These are phyloP conservation scores for Plantago ovata DNA, from an alignment of 257 asterid genomes.

Conservation along the genomic window DNA sequence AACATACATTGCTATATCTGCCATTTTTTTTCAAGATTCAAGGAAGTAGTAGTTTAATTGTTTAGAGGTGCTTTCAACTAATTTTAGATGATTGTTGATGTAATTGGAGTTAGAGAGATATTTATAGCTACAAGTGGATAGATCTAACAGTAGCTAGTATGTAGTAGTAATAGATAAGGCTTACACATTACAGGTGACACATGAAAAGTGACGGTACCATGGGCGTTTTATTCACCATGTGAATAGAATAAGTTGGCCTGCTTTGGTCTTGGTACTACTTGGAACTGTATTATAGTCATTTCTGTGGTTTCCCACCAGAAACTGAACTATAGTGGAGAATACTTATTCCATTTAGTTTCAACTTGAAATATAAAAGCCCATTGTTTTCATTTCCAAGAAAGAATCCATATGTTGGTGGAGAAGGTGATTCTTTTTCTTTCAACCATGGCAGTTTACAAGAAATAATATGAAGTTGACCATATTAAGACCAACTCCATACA, in stretches of 20 bases:
- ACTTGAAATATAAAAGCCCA: background rate
- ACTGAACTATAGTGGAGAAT: too few relatives aligned
- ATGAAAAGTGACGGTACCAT: constrained; percentile 4
- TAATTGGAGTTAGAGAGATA: background rate
- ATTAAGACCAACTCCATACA: too few relatives aligned
- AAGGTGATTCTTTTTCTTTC: too few relatives aligned
- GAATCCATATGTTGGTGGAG: too few relatives aligned
- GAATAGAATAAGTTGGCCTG: background rate
- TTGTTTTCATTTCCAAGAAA: background rate
- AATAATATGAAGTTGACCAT: too few relatives aligned
- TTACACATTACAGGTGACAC: background rate
- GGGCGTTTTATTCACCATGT: background rate
- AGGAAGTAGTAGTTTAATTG: background rate
- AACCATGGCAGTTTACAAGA: too few relatives aligned
- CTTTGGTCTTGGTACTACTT: background rate
- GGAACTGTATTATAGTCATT: background rate
- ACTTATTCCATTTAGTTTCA: too few relatives aligned
- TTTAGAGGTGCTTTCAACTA: background rate
- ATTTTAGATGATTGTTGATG: background rate
- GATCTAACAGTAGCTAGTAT: background rate
- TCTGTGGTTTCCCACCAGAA: too few relatives aligned
- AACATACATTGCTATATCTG: constrained; percentile 79
- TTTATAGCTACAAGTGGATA: background rate
- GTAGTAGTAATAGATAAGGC: background rate
- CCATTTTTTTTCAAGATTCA: constrained; percentile 30